Base-by-base conservation (phyloP, 345 rosid species). In the Bruguiera gymnorhiza region DNA sequence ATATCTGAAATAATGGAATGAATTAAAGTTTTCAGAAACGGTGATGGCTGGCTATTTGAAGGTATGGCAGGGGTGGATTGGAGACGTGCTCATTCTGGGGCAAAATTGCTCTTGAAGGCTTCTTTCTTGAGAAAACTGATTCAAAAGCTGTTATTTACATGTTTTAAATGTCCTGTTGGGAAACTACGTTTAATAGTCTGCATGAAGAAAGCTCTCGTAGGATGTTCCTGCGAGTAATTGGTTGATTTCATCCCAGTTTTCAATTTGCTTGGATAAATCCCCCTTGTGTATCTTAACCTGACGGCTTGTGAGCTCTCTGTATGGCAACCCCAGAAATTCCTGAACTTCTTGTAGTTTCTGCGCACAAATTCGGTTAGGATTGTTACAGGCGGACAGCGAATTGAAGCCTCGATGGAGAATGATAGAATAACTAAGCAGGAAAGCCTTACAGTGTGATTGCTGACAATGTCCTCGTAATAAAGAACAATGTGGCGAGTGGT, bases 211-310 rank as follows among this genome's bases (percentile, higher is more conserved):
- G 60, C 60, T 23, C 29, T 55, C 60, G 2, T 55, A 55, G 18
- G 60, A 55, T 55, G 60, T 55, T 55, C 30, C 60, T 23, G 11
- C 11, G 16, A 55, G 60, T 8, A 23, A 30, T 10, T 55, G 29
- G 10, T 10, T 26, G 60, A 55, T 23, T 55, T 55, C 60, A 23
- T 55, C 60, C 60, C 60, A 69, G 53, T 80, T 83, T 23, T 79
- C 61, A 8, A 78, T 66, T 34, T 75, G 80, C 2, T 65, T 21
- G 15, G 80, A 55, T 37, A 83, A 65, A 5, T 34, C 51, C 2
- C 76, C 70, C 0, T 55, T 62, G 65, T 78, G 86, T 61, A 78
- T 83, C 82, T 78, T 78, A 58, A 80, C 65, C 65, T 75, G 86
- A 10, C 73, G 70, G 69, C 86, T 78, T 2, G 63, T 78, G 10